Evolutionary conservation across 208 protist species (phyloP).

Genomic region (Acanthamoeba polyphaga): DNA sequence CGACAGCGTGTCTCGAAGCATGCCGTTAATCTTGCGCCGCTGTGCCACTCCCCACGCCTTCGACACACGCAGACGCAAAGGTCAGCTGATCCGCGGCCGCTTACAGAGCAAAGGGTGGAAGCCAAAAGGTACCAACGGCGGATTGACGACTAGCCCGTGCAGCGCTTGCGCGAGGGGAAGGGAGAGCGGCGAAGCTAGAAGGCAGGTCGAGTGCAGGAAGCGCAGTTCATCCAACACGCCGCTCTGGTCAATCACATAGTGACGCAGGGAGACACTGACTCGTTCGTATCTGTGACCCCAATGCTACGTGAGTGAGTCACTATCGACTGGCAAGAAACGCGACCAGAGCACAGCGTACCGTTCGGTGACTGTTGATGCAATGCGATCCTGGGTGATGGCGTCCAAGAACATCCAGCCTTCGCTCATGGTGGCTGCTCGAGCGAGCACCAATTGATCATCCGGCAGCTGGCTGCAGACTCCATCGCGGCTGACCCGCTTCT

Average conservation of each 20-base stretch:
- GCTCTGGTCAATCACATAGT: slow-evolving; percentile 22
- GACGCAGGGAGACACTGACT: not conserved
- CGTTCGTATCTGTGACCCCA: slow-evolving; percentile 20
- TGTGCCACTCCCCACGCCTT: slow-evolving; percentile 47
- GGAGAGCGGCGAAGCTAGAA: slow-evolving; percentile 1
- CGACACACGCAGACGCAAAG: not conserved
- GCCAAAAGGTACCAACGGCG: not conserved
- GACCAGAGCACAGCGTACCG: not conserved
- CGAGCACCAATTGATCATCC: not conserved
- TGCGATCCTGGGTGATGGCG: slow-evolving; percentile 4
- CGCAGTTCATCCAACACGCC: slow-evolving; percentile 18
- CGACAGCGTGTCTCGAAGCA: not conserved
- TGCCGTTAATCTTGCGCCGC: not conserved
- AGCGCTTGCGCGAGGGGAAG: slow-evolving; percentile 14
- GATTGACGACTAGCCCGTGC: not conserved
- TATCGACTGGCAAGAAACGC: too few species aligned
- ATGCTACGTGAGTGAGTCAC: not conserved
- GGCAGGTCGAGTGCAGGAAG: slow-evolving; percentile 50
- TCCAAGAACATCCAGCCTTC: slow-evolving; percentile 40
- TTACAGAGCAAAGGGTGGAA: not conserved
- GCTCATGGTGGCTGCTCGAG: too few species aligned
- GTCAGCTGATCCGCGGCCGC: not conserved
- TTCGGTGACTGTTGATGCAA: not conserved
- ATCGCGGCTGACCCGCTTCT: not conserved
- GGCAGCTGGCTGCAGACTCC: not conserved